phyloP scores from a whole-genome alignment of 1,284 basidiomycete genomes.

The Paramarasmius palmivorus region DNA sequence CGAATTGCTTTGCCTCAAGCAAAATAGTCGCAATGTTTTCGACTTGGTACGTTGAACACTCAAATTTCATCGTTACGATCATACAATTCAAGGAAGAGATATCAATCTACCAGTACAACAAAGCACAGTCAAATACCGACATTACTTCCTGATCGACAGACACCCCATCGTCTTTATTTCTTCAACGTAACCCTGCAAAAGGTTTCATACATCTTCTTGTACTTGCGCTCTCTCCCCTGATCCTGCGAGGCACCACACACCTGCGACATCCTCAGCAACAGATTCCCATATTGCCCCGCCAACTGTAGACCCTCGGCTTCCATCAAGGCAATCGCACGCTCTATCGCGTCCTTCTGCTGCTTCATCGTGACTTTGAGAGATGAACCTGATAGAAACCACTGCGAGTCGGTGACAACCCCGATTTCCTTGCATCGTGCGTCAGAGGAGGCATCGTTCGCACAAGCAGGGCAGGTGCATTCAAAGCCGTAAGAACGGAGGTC shows the following conservation, averaged over 20 bases:
- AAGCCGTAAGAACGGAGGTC: constrained; percentile 28
- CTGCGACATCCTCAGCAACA: background rate
- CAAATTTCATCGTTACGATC: too few species aligned
- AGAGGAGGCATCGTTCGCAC: background rate
- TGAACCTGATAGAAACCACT: background rate
- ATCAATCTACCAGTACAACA: too few species aligned
- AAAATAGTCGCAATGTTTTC: too few species aligned
- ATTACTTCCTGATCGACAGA: too few species aligned
- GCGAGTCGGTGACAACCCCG: background rate
- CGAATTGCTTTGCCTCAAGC: too few species aligned
- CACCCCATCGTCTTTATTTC: too few species aligned
- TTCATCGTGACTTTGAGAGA: background rate
- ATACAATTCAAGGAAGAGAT: too few species aligned
- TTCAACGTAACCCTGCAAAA: too few species aligned
- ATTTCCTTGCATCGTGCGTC: background rate
- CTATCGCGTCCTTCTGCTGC: background rate
- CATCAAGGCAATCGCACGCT: background rate
- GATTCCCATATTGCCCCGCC: background rate
- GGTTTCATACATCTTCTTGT: too few species aligned
- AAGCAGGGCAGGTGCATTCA: constrained; percentile 20
- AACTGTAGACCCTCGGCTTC: constrained; percentile 5
- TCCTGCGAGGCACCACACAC: background rate
- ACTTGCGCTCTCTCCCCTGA: background rate
- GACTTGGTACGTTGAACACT: too few species aligned
- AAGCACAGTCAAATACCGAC: too few species aligned